Evolutionary conservation across 495 filamentous ascomycete species (phyloP), one percentile per base, ranked within the genome.

Genomic region (Xylaria nigripes): DNA sequence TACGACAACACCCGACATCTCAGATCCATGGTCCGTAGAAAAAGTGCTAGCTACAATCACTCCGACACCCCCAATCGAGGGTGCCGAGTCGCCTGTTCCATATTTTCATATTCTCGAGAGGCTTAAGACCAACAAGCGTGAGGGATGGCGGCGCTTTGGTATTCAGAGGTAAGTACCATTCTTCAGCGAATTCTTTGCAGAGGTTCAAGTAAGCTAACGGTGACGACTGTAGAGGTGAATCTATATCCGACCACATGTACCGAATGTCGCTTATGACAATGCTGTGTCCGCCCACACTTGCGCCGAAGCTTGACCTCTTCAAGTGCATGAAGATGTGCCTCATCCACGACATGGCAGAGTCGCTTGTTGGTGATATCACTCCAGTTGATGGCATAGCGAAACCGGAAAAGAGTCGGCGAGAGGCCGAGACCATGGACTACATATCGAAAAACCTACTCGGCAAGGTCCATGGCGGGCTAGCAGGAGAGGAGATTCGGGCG

Each of bases 181-280:
- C 8, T n/a, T 8, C 0, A 41, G 13, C 6, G 21, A 24, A 49
- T 48, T 27, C 36, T 13, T 25, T 2, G 18, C 4, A 4, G 24
- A 16, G 1, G 27, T 21, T 15, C 8, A 8, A 8, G 1, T 4
- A 40, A 24, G 24, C 47, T 57, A 34, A 54, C 41, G 56, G 7
- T 43, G 27, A 50, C 21, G 19, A 24, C 13, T 25, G 13, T 45
- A 72, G 69, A 21, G 76, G 76, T 55, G 93, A 98, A 70, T 93
- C 87, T 0, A 96, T 98, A 68, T 80, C 89, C 23, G 93, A 98
- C 71, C 93, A 98, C 76, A 98, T 98, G 93, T 97, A 98, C 71
- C 89, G 93, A 65, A 98, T 98, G 93, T 89, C 91, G 45, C 82
- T 98, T 63, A 88, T 97, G 72, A 88, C 87, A 30, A 87, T 98